A percentile compares a stretch with the other conserved stretches of the same genome.
These are phyloP conservation scores for Schizophyllum commune DNA, from an alignment of 1,284 basidiomycete species.

Conservation along the genomic window DNA sequence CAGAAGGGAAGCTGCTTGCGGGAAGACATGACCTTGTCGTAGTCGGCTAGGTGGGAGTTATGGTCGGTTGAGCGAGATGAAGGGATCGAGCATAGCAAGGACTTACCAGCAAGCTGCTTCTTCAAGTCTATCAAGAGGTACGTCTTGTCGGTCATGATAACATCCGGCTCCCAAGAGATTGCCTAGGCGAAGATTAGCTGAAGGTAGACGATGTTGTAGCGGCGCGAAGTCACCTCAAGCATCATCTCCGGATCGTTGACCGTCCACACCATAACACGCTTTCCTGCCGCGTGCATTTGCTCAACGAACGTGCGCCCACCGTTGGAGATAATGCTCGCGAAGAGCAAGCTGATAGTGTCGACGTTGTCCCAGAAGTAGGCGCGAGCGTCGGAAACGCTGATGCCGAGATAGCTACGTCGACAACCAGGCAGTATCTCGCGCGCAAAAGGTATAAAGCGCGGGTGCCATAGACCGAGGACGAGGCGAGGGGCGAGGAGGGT, in stretches of 20 bases:
- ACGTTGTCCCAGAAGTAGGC: conserved; percentile 64
- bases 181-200: conserved; percentile 4
- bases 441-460: conserved; percentile 60
- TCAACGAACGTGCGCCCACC: conserved; percentile 39
- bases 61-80: background rate
- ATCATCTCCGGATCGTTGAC: conserved; percentile 66
- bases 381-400: conserved; percentile 40
- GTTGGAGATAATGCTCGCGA: conserved; percentile 42
- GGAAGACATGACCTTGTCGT: conserved; percentile 51
- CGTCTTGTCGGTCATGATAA: conserved; percentile 9
- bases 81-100: background rate
- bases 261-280: conserved; percentile 65
- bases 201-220: too few species aligned
- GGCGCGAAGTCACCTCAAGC: too few species aligned
- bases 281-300: conserved; percentile 50
- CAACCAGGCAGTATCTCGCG: conserved; percentile 52
- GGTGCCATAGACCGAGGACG: conserved; percentile 64
- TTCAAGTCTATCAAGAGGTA: background rate
- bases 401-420: conserved; percentile 57
- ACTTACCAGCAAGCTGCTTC: background rate
- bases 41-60: conserved; percentile 42
- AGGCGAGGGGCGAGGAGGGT: conserved; percentile 58
- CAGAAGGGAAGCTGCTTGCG: conserved; percentile 69
- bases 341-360: conserved; percentile 61
- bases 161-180: conserved; percentile 9